Conservation (phyloP, 148 eudicot species). For the Dysphania ambrosioides region DNA sequence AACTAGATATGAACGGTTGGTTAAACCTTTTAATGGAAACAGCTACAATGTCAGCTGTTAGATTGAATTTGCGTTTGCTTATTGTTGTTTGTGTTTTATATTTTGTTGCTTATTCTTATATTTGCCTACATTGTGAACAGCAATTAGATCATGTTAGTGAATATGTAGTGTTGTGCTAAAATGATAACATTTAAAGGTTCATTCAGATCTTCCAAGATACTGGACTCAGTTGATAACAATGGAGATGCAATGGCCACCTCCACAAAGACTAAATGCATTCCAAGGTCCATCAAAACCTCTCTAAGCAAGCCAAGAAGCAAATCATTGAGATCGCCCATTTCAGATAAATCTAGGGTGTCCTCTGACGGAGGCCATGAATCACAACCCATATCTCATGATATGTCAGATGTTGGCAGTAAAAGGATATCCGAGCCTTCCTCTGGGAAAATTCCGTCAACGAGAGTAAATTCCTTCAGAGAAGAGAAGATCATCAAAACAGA, state of each 20-base stretch:
- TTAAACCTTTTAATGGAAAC: background rate
- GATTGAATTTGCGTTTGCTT: slow-evolving; percentile 4
- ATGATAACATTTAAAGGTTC: background rate
- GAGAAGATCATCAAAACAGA: slow-evolving; percentile 68
- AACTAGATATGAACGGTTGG: background rate
- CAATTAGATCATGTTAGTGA: background rate
- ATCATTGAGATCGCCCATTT: slow-evolving; percentile 79
- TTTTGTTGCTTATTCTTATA: background rate
- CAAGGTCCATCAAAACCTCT: slow-evolving; percentile 59
- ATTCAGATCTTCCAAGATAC: slow-evolving; percentile 42
- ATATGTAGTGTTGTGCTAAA: background rate
- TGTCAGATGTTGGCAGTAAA: slow-evolving; percentile 51
- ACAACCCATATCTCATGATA: slow-evolving; percentile 35
- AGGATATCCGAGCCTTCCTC: slow-evolving; percentile 55
- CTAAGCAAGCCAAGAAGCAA: slow-evolving; percentile 60
- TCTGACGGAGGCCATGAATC: slow-evolving; percentile 48
- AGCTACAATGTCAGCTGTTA: background rate
- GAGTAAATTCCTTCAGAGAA: slow-evolving; percentile 46
- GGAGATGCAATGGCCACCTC: slow-evolving; percentile 47
- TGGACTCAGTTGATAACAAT: slow-evolving; percentile 37
- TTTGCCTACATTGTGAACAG: background rate
- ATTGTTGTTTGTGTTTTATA: background rate
- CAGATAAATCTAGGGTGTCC: slow-evolving; percentile 72
- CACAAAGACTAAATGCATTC: slow-evolving; percentile 60
- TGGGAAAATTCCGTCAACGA: slow-evolving; percentile 30